Conservation (phyloP, 1,139 yeast genomes). For the Scheffersomyces lignicola region DNA sequence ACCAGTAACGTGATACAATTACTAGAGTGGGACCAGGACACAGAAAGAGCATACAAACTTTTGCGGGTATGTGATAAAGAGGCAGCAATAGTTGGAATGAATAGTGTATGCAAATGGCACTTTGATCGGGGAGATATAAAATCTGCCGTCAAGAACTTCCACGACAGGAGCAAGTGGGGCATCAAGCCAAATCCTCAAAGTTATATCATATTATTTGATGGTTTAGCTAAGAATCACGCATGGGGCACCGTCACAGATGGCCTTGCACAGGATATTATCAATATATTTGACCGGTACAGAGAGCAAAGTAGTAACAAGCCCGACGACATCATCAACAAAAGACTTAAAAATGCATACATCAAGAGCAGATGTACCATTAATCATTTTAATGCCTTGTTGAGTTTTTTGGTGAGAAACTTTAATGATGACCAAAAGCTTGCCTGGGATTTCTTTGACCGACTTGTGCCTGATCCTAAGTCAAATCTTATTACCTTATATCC, state of each 20-base stretch:
- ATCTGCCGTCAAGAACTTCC: constrained; percentile 48
- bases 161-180: constrained; percentile 61
- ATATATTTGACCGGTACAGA: constrained; percentile 20
- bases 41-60: constrained; percentile 53
- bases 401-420: constrained; percentile 36
- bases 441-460: constrained; percentile 40
- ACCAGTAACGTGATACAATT: constrained; percentile 53
- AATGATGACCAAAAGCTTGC: constrained; percentile 33
- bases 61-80: constrained; percentile 44
- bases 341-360: background rate
- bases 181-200: constrained; percentile 55
- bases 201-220: constrained; percentile 56
- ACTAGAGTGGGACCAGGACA: constrained; percentile 44
- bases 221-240: constrained; percentile 44
- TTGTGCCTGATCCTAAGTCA: constrained; percentile 19
- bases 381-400: constrained; percentile 41
- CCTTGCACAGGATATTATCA: constrained; percentile 22
- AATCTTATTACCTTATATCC: constrained; percentile 22
- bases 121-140: constrained; percentile 40
- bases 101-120: constrained; percentile 52
- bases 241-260: constrained; percentile 34
- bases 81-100: constrained; percentile 62
- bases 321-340: background rate
- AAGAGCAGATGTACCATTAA: constrained; percentile 17
- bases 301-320: constrained; percentile 3